A percentile compares a stretch with the other conserved stretches of the same genome.
Evolutionary conservation across 345 rosid genomes (phyloP).

Genomic region (Eucalyptus decipiens): DNA sequence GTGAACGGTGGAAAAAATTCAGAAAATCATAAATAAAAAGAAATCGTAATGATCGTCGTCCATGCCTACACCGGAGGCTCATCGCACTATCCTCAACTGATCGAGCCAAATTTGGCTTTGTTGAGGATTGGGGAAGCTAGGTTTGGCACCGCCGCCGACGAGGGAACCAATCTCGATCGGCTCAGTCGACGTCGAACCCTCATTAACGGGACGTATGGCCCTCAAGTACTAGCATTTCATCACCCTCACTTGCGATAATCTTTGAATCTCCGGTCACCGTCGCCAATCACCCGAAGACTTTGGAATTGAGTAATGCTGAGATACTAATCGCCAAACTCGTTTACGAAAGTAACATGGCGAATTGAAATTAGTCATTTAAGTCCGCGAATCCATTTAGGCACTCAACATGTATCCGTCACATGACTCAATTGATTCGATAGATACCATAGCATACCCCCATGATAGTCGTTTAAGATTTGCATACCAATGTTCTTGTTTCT

Average conservation of each 20-base stretch:
- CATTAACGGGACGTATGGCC: not conserved
- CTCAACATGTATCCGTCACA: not conserved
- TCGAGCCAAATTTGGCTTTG: not conserved
- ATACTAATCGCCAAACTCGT: not conserved
- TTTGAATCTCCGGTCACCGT: not conserved
- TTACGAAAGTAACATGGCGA: not conserved
- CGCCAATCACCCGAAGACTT: not conserved
- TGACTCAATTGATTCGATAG: not conserved
- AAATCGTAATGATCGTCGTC: not conserved
- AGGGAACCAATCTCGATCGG: not conserved
- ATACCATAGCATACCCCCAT: not conserved
- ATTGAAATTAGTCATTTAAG: not conserved
- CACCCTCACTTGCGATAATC: not conserved
- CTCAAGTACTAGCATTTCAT: not conserved
- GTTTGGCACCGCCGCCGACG: not conserved
- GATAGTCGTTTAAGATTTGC: not conserved
- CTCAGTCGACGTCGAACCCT: not conserved
- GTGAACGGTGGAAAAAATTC: not conserved
- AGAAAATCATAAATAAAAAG: not conserved
- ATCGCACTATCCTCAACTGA: not conserved
- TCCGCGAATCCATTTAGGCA: not conserved
- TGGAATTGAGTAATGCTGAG: not conserved
- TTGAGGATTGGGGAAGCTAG: not conserved
- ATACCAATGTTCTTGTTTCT: too few species aligned
- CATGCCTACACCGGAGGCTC: not conserved